These are phyloP conservation scores for Porphyrellus cyaneotinctus DNA, from an alignment of 768 basidiomycete species.

Conservation along the genomic window DNA sequence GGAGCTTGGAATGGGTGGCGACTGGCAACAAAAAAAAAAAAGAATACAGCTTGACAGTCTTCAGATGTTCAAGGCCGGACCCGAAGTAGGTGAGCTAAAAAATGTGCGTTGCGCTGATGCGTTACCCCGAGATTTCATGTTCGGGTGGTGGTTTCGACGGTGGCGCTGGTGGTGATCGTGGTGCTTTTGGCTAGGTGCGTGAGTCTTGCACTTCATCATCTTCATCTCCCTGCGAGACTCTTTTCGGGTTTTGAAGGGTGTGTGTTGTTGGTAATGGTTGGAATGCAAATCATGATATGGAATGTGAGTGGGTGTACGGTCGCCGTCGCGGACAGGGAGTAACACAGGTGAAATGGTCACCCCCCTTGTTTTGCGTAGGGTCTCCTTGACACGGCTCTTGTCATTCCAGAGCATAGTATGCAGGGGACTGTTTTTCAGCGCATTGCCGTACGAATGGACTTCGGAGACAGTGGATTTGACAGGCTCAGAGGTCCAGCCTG, in stretches of 20 bases:
- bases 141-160: conserved; percentile 59
- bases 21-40: too few species aligned
- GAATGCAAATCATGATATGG: conserved; percentile 33
- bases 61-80: conserved; percentile 29
- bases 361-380: conserved; percentile 28
- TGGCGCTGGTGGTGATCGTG: conserved; percentile 46
- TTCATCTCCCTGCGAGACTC: conserved; percentile 67
- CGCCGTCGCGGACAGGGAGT: conserved; percentile 50
- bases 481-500: conserved; percentile 29
- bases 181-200: conserved; percentile 35
- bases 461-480: conserved; percentile 18
- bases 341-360: conserved; percentile 49
- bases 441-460: conserved; percentile 32
- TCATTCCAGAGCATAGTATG: conserved; percentile 53
- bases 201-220: conserved; percentile 57
- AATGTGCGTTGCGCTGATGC: conserved; percentile 50
- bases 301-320: conserved; percentile 49
- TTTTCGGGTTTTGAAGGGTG: conserved; percentile 52
- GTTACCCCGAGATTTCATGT: conserved; percentile 55
- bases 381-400: conserved; percentile 20
- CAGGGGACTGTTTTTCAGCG: conserved; percentile 53
- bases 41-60: conserved; percentile 21
- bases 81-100: conserved; percentile 33
- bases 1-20: conserved; percentile 4
- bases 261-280: conserved; percentile 34